Evolutionary conservation across 1,139 yeast genomes (phyloP).

Genomic region (Williopsis jadinii): DNA sequence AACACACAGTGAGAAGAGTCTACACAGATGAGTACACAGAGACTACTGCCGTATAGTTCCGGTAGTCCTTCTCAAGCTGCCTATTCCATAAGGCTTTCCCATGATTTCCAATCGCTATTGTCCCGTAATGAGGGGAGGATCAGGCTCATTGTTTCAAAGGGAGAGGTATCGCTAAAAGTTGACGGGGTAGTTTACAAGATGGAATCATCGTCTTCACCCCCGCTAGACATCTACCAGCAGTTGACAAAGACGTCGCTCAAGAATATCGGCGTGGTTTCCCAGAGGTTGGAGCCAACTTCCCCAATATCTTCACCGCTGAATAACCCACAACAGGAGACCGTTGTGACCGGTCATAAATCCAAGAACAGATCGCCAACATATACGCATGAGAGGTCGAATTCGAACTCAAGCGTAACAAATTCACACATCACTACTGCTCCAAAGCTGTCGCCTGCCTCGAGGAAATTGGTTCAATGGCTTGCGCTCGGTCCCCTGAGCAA

Average conservation of each 20-base stretch:
- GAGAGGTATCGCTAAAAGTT: conserved; percentile 5
- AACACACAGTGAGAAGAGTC: neutral
- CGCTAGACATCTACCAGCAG: conserved; percentile 8
- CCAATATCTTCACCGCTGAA: conserved; percentile 1
- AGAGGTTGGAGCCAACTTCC: conserved; percentile 3
- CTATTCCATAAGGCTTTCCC: conserved; percentile 1
- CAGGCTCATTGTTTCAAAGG: conserved; percentile 5
- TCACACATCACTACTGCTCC: neutral
- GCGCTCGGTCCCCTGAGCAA: conserved; percentile 17
- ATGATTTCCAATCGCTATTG: neutral
- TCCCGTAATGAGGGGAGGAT: conserved; percentile 1
- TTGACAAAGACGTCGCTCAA: conserved; percentile 9
- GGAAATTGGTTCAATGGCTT: conserved; percentile 9
- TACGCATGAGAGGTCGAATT: neutral
- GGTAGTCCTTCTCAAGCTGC: conserved; percentile 1
- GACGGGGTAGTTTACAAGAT: conserved; percentile 1
- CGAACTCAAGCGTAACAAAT: neutral
- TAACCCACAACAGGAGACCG: neutral
- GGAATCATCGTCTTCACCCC: conserved; percentile 1
- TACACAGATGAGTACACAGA: neutral
- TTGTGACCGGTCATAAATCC: neutral
- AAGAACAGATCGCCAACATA: neutral
- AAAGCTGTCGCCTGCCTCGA: neutral
- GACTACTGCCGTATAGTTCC: conserved; percentile 1
- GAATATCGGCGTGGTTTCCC: conserved; percentile 4